Conservation (phyloP, 768 basidiomycete species). For the Hemileccinum impolitum region DNA sequence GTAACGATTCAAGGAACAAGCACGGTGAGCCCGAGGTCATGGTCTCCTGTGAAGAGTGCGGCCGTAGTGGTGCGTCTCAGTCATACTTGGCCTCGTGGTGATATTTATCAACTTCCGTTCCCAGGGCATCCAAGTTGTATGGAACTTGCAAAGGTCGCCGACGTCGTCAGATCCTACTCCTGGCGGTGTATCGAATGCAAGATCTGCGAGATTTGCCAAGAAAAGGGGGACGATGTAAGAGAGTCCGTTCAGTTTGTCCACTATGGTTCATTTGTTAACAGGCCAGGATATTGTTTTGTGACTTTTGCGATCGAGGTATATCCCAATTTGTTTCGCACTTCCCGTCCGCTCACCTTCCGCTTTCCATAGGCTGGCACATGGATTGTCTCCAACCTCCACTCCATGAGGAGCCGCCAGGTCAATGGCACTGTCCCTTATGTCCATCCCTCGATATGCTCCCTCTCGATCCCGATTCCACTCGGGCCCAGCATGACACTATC, state of each 20-base stretch:
- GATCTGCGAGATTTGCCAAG: slow-evolving; percentile 80
- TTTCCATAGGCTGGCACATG: slow-evolving; percentile 72
- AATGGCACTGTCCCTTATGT: slow-evolving; percentile 74
- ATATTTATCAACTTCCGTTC: slow-evolving; percentile 1
- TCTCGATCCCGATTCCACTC: slow-evolving; percentile 1
- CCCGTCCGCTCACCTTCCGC: slow-evolving; percentile 4
- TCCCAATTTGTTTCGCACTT: slow-evolving; percentile 7
- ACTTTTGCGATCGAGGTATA: slow-evolving; percentile 86
- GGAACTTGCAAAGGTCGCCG: slow-evolving; percentile 54
- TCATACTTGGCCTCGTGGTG: not conserved
- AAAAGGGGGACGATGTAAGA: slow-evolving; percentile 88
- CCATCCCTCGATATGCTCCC: slow-evolving; percentile 30
- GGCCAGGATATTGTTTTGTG: slow-evolving; percentile 86
- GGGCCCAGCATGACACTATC: slow-evolving; percentile 39
- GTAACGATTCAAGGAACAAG: slow-evolving; percentile 59
- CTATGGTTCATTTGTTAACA: slow-evolving; percentile 33
- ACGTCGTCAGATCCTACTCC: slow-evolving; percentile 63
- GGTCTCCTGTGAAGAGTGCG: slow-evolving; percentile 80
- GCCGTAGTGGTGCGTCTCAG: slow-evolving; percentile 66
- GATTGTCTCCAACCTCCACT: slow-evolving; percentile 76
- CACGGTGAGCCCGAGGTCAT: slow-evolving; percentile 57
- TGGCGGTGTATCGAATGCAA: slow-evolving; percentile 95
- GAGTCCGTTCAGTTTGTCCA: slow-evolving; percentile 8
- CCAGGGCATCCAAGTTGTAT: slow-evolving; percentile 88
- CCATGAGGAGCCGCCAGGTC: slow-evolving; percentile 65